Percentiles rank a stretch among this genome's conserved stretches.
phyloP scores from a whole-genome alignment of 2,329 filamentous ascomycete species.

The Didymellaceae sp. region DNA sequence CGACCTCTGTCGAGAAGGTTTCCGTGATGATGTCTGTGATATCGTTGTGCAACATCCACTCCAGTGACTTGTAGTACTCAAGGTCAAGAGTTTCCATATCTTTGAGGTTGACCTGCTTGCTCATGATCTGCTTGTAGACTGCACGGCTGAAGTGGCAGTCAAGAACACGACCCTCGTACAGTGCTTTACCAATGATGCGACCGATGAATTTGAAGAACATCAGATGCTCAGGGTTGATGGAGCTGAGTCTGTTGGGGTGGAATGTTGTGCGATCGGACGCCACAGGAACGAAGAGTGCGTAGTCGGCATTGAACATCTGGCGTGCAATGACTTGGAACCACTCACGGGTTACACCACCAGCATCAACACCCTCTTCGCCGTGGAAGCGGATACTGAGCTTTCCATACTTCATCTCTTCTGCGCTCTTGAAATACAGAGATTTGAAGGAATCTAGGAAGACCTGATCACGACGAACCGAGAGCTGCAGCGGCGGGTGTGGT shows the following conservation, averaged over 20 bases:
- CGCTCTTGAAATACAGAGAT: slow-evolving; percentile 94
- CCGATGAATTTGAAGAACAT: slow-evolving; percentile 99
- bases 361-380: slow-evolving; percentile 96
- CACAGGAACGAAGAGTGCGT: slow-evolving; percentile 93
- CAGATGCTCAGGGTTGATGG: slow-evolving; percentile 92
- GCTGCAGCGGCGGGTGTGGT: slow-evolving; percentile 77
- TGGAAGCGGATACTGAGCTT: slow-evolving; percentile 98
- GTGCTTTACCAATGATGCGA: slow-evolving; percentile 94
- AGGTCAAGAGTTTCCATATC: slow-evolving; percentile 99
- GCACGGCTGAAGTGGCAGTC: slow-evolving; percentile 99
- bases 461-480: slow-evolving; percentile 89
- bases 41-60: slow-evolving; percentile 98
- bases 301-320: slow-evolving; percentile 99
- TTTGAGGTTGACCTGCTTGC: slow-evolving; percentile 94
- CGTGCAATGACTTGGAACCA: slow-evolving; percentile 98
- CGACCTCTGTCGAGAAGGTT: slow-evolving; percentile 92
- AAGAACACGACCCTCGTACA: slow-evolving; percentile 93
- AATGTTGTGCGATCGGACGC: slow-evolving; percentile 98
- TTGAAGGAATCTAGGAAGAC: slow-evolving; percentile 99
- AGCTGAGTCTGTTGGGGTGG: slow-evolving; percentile 94
- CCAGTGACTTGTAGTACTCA: slow-evolving; percentile 97
- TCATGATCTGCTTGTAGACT: slow-evolving; percentile 96
- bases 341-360: slow-evolving; percentile 94
- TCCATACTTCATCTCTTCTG: slow-evolving; percentile 98
- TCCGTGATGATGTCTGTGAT: slow-evolving; percentile 98